Evolutionary conservation across 257 asterid genomes (phyloP).

Genomic region (Phtheirospermum japonicum): DNA sequence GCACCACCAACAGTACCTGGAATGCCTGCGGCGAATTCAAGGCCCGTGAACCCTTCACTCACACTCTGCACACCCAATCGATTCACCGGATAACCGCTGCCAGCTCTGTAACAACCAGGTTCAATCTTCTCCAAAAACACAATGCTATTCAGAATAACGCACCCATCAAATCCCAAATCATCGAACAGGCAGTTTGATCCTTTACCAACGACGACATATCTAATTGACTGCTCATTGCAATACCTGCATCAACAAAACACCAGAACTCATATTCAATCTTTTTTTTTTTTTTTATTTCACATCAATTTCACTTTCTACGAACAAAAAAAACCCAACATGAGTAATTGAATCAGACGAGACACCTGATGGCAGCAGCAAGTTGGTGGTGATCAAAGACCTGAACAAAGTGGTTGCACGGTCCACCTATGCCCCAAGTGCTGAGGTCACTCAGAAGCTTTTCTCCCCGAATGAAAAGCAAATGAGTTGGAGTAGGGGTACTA

Average conservation of each 20-base stretch:
- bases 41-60: conserved; percentile 41
- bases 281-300: background rate
- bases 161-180: conserved; percentile 46
- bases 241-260: conserved; percentile 31
- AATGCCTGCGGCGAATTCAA: conserved; percentile 49
- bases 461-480: conserved; percentile 29
- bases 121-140: conserved; percentile 40
- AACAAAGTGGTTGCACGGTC: conserved; percentile 44
- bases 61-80: conserved; percentile 35
- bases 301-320: background rate
- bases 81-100: conserved; percentile 47
- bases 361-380: conserved; percentile 45
- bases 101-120: conserved; percentile 40
- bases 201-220: conserved; percentile 43
- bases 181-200: conserved; percentile 48
- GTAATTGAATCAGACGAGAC: too few species aligned
- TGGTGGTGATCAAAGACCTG: conserved; percentile 43
- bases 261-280: background rate
- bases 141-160: conserved; percentile 40
- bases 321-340: too few species aligned
- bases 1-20: conserved; percentile 52
- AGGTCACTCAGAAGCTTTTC: conserved; percentile 38
- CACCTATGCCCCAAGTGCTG: conserved; percentile 51
- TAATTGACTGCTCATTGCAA: conserved; percentile 37
- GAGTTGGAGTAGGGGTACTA: too few species aligned